These are phyloP conservation scores for Eucalyptus lansdowneana DNA, from an alignment of 345 rosid species.

Conservation along the genomic window DNA sequence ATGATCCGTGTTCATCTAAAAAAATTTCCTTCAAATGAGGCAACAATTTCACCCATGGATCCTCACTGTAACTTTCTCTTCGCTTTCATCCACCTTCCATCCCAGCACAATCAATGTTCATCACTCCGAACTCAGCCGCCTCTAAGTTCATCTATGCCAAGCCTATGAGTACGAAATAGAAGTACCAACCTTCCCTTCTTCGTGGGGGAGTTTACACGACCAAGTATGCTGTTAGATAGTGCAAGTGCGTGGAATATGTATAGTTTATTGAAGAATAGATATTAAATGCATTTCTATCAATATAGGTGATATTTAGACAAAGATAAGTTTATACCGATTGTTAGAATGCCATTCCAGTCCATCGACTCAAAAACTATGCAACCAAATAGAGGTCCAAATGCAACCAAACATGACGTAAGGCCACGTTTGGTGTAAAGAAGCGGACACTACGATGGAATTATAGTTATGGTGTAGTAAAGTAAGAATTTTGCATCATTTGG, in stretches of 20 bases:
- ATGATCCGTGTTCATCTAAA: neutral
- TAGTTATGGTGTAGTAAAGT: neutral
- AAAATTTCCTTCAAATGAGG: neutral
- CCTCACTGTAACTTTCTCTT: neutral
- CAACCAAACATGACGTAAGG: neutral
- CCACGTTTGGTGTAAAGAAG: neutral
- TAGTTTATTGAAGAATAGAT: neutral
- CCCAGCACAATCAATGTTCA: neutral
- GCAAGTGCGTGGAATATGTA: neutral
- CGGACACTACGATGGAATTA: neutral
- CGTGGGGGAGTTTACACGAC: neutral
- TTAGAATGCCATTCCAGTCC: neutral
- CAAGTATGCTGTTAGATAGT: neutral
- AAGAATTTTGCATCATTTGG: neutral
- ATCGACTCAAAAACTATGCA: neutral
- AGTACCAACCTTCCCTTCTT: neutral
- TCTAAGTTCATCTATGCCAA: neutral
- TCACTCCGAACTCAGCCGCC: neutral
- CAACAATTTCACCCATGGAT: neutral
- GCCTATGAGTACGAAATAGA: neutral
- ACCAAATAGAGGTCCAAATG: neutral
- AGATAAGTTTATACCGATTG: neutral
- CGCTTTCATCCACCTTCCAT: neutral
- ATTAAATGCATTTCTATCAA: neutral
- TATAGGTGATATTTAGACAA: neutral